These are phyloP conservation scores for Globisporangium spiculum DNA, from an alignment of 352 stramenopile species.

Conservation along the genomic window DNA sequence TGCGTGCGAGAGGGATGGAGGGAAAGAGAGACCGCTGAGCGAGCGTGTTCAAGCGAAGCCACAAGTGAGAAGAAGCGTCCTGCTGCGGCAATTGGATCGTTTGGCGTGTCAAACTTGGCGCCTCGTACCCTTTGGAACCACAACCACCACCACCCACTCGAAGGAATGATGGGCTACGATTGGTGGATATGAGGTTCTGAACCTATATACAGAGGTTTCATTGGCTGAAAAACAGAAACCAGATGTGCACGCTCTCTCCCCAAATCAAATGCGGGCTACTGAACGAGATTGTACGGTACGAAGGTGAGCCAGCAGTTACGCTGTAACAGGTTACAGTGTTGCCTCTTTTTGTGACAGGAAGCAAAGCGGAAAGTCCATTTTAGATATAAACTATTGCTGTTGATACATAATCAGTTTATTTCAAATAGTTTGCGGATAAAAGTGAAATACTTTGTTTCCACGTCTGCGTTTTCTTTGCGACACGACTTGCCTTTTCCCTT, in stretches of 20 bases:
- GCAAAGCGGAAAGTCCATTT: not conserved
- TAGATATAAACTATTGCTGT: not conserved
- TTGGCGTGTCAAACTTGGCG: conserved; percentile 10
- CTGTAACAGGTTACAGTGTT: not conserved
- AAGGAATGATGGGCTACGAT: not conserved
- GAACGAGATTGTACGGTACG: not conserved
- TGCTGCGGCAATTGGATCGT: not conserved
- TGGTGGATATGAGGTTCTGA: not conserved
- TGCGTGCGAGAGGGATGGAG: not conserved
- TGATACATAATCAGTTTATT: too few species aligned
- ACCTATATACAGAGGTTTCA: not conserved
- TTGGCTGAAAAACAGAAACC: conserved; percentile 2
- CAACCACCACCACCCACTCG: not conserved
- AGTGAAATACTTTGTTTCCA: not conserved
- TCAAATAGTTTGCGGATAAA: not conserved
- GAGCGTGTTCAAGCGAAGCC: conserved; percentile 8
- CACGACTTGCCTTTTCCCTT: too few species aligned
- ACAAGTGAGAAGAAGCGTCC: not conserved
- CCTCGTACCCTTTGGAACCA: not conserved
- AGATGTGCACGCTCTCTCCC: conserved; percentile 1
- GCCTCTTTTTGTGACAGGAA: not conserved
- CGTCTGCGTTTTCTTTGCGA: not conserved
- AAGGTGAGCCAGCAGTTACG: not conserved
- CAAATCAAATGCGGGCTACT: conserved; percentile 1
- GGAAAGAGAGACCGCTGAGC: not conserved